Percentiles rank a stretch among this genome's conserved stretches.
phyloP scores from a whole-genome alignment of 2,329 filamentous ascomycete genomes.

The Trichoderma sp. region DNA sequence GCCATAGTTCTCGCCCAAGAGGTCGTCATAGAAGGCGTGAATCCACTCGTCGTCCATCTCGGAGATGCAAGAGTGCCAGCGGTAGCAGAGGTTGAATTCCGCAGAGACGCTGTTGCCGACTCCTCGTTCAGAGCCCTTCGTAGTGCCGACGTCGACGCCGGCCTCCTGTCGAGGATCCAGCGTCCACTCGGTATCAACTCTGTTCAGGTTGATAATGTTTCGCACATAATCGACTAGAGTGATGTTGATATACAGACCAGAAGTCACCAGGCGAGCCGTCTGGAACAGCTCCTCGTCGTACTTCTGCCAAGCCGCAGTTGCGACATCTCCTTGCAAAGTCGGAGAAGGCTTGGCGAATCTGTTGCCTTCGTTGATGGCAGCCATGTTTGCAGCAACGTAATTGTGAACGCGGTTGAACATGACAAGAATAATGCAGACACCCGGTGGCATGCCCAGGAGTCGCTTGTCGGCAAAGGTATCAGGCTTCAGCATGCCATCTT shows the following conservation, averaged over 20 bases:
- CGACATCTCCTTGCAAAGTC: conserved; percentile 50
- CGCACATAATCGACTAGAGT: conserved; percentile 76
- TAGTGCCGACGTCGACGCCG: conserved; percentile 55
- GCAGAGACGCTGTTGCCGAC: conserved; percentile 82
- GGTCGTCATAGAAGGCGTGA: conserved; percentile 63
- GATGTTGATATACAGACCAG: conserved; percentile 77
- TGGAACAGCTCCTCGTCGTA: conserved; percentile 79
- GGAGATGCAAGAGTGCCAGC: conserved; percentile 80
- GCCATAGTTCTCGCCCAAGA: conserved; percentile 58
- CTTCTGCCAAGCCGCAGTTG: conserved; percentile 60
- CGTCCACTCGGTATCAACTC: conserved; percentile 72
- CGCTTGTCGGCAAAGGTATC: conserved; percentile 73
- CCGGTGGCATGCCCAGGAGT: conserved; percentile 69
- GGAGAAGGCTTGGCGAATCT: conserved; percentile 69
- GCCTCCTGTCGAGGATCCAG: conserved; percentile 74
- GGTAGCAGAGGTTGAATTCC: conserved; percentile 86
- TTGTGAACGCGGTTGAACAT: conserved; percentile 91
- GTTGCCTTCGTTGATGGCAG: conserved; percentile 80
- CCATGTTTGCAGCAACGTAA: conserved; percentile 75
- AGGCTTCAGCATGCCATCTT: conserved; percentile 70
- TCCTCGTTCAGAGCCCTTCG: conserved; percentile 64
- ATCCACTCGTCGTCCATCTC: conserved; percentile 78
- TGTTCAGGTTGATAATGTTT: conserved; percentile 66
- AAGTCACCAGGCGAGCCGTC: conserved; percentile 73
- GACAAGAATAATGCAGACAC: conserved; percentile 69